Evolutionary conservation across 1,284 basidiomycete species (phyloP), one percentile per base, ranked within the genome.

Genomic region (Fomitopsis palustris): DNA sequence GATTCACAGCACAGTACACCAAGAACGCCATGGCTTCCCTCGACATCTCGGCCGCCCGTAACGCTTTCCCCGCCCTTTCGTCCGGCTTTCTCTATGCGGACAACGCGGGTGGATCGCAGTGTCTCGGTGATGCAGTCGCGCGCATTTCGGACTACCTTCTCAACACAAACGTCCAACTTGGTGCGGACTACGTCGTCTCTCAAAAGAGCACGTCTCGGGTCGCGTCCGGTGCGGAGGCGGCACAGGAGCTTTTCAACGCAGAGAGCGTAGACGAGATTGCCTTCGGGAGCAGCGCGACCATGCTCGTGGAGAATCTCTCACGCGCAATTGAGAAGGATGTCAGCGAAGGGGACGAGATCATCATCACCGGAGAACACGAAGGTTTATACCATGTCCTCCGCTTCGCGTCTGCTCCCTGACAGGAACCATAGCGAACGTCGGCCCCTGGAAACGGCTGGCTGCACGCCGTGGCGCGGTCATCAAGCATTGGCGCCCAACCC

Each of bases 31-130:
- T 55, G 54, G 2, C 54, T 16, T 49, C 65, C 38, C 74, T 89
- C 64, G 79, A 88, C 70, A 72, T 88, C 47, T 67, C 70, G 16
- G 70, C 75, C 62, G 85, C 79, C 45, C 83, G 87, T 60, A 75
- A 80, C 35, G 78, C 80, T 35, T 91, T 91, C 67, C 89, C 88
- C 12, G 75, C 85, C 7, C 75, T 92, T n/a, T 69, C 75, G 35
- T 75, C 77, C 1, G 81, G 81, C 2, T 90, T 79, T 67, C 81
- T 92, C 63, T 92, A 82, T 66, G 89, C 80, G 9, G 90, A 92
- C 73, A 93, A 90, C 65, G 91, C 91, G 0, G 91, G 90, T 0
- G 91, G 90, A 4, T 90, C 88, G 2, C 90, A 92, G 69, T 80
- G 81, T 42, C 71, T 81, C 8, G 71, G 77, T 55, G 73, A 73